Evolutionary conservation across 768 basidiomycete species (phyloP), one percentile per base, ranked within the genome.

Genomic region (Calocera cornea): DNA sequence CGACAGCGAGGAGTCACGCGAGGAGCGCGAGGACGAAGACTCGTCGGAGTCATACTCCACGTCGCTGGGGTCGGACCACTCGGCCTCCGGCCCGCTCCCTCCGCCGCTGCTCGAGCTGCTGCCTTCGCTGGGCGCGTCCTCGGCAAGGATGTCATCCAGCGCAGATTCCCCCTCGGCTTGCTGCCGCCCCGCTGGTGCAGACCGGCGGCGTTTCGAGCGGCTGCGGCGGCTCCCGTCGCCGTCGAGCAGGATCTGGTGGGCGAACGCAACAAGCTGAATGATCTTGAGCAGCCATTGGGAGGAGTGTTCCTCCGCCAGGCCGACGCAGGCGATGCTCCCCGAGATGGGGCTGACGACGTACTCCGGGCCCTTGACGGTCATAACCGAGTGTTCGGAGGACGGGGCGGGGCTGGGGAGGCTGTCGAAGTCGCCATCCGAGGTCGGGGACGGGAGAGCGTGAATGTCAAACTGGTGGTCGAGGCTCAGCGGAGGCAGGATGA

Each of bases 231-330:
- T 27, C 5, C 14, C 10, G 31, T 60, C 54, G 27, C 14, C 10
- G 31, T 60, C 54, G 27, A 60, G 54, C 27, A 60, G 54, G 54
- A 60, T 60, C 54, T 60, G 14, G 54, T 60, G 54, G 24, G 54
- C 5, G 54, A 10, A 27, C 31, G 54, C 54, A 60, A 60, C 54
- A 5, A 60, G 54, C 31, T 19, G 24, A 27, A 60, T 2, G 54
- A 60, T 33, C 54, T 60, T 60, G 27, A 60, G 24, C 10, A 60
- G 54, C 54, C 54, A 60, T 22, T 60, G 54, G 27, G 54, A 16
- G 31, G 11, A 14, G 31, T 60, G 31, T 22, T 60, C 54, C 54
- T 60, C 54, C 7, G 27, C 54, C 54, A 60, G 5, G 7, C 54
- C 54, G 19, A 60, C 54, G 54, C 54, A 60, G 54, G 54, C 54